Percentiles rank a stretch among this genome's conserved stretches.
These are phyloP conservation scores for Ulmus americana DNA, from an alignment of 331 rosid genomes.

Conservation along the genomic window DNA sequence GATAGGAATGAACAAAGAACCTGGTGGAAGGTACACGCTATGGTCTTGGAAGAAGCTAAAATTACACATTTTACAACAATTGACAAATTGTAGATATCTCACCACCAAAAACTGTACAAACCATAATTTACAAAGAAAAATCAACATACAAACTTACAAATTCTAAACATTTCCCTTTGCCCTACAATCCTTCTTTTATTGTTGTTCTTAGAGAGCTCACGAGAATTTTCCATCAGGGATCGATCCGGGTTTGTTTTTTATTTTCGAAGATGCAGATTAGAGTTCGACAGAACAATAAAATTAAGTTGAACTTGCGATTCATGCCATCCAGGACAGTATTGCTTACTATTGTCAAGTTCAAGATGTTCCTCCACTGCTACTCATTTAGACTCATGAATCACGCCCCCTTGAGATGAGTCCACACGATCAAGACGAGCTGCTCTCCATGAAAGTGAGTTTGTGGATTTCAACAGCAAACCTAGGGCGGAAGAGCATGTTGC, in stretches of 20 bases:
- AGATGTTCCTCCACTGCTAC: conserved; percentile 9
- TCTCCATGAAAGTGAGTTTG: conserved; percentile 58
- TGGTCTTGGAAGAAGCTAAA: background rate
- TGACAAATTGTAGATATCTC: background rate
- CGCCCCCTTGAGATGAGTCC: conserved; percentile 37
- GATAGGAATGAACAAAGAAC: too few relatives aligned
- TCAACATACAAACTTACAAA: background rate
- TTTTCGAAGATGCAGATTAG: background rate
- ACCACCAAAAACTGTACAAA: conserved; percentile 2
- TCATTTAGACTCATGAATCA: conserved; percentile 22
- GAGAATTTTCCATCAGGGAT: background rate
- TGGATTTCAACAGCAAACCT: conserved; percentile 72
- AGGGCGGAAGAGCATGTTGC: conserved; percentile 79
- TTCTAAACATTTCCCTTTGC: too few relatives aligned
- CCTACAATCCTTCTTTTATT: background rate
- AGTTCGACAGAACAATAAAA: conserved; percentile 2
- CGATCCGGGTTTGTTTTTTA: background rate
- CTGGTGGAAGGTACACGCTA: too few relatives aligned
- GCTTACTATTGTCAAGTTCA: conserved; percentile 7
- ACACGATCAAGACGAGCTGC: conserved; percentile 41
- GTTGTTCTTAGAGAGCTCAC: background rate
- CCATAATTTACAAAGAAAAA: background rate
- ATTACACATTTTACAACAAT: conserved; percentile 15
- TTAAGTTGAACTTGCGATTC: too few relatives aligned
- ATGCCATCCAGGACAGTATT: too few relatives aligned